These are phyloP conservation scores for Xenoacremonium recifei DNA, from an alignment of 2,329 filamentous ascomycete species.

Conservation along the genomic window DNA sequence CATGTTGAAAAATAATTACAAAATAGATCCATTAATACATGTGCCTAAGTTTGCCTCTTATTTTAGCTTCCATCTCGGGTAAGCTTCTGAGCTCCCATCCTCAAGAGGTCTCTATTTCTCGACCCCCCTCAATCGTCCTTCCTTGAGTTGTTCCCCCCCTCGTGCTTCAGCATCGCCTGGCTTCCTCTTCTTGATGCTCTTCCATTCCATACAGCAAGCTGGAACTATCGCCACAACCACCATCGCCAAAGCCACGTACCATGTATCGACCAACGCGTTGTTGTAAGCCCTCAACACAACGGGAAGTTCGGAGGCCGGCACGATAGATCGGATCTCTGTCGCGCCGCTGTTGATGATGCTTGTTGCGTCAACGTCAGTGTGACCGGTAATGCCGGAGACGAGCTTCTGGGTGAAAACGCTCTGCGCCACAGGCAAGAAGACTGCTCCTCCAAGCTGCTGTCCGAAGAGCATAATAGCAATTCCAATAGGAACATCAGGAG, in stretches of 20 bases:
- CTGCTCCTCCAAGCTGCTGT: conserved; percentile 5
- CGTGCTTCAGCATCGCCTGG: too few relatives aligned
- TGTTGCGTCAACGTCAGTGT: conserved; percentile 3
- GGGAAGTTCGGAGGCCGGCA: background rate
- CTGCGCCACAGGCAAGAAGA: conserved; percentile 6
- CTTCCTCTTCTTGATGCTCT: conserved; percentile 15
- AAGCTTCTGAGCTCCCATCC: too few relatives aligned
- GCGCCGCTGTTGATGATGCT: conserved; percentile 7
- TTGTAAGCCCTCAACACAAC: background rate
- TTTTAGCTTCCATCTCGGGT: too few relatives aligned
- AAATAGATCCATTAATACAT: too few relatives aligned
- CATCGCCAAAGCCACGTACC: conserved; percentile 2
- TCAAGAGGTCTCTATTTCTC: too few relatives aligned
- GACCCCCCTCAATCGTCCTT: too few relatives aligned
- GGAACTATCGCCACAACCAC: conserved; percentile 1
- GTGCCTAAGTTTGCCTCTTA: too few relatives aligned
- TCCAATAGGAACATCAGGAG: conserved; percentile 4
- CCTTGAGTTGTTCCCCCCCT: too few relatives aligned
- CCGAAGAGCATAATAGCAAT: conserved; percentile 5
- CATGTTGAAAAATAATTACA: too few relatives aligned
- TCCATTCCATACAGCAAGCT: conserved; percentile 8
- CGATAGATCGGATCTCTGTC: conserved; percentile 1
- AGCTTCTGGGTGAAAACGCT: conserved; percentile 5
- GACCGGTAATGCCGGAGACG: conserved; percentile 1
- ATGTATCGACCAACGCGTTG: conserved; percentile 2